A percentile compares a stretch with the other conserved stretches of the same genome.
Evolutionary conservation across 352 stramenopile species (phyloP).

Genomic region (Globisporangium heterothallicum): DNA sequence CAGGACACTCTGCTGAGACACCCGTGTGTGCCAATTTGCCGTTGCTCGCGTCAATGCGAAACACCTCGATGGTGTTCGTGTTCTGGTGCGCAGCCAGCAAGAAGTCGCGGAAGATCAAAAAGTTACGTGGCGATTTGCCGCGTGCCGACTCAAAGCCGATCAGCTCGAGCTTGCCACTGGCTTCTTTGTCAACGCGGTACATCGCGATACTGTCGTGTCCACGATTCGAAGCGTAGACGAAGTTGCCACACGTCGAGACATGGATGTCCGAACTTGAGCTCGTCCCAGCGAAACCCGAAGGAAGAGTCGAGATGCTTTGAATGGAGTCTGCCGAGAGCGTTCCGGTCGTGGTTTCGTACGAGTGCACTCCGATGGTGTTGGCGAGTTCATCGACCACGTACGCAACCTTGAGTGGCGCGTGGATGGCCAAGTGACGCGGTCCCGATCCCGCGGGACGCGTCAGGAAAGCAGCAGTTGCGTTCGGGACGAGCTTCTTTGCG

Average conservation of each 20-base stretch:
- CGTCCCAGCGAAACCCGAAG: slow-evolving; percentile 27
- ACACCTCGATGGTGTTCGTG: slow-evolving; percentile 37
- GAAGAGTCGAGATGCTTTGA: slow-evolving; percentile 66
- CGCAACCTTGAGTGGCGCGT: slow-evolving; percentile 33
- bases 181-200: slow-evolving; percentile 20
- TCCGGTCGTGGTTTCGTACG: slow-evolving; percentile 35
- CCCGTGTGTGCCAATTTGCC: slow-evolving; percentile 31
- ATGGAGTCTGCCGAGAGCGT: slow-evolving; percentile 33
- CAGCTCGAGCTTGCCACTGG: slow-evolving; percentile 17
- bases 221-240: slow-evolving; percentile 41
- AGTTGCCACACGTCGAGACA: slow-evolving; percentile 29
- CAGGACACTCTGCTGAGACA: slow-evolving; percentile 22
- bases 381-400: slow-evolving; percentile 76
- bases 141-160: slow-evolving; percentile 26
- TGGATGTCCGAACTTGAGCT: slow-evolving; percentile 29
- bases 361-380: slow-evolving; percentile 58
- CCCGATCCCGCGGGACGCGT: slow-evolving; percentile 40
- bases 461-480: slow-evolving; percentile 30
- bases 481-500: slow-evolving; percentile 31
- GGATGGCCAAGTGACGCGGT: slow-evolving; percentile 71
- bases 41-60: slow-evolving; percentile 25
- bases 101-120: slow-evolving; percentile 24
- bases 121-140: slow-evolving; percentile 27
- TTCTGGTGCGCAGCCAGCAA: slow-evolving; percentile 48
- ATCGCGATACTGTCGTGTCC: slow-evolving; percentile 32